Evolutionary conservation across 1,284 basidiomycete genomes (phyloP).

Genomic region (Tilletia setariae): DNA sequence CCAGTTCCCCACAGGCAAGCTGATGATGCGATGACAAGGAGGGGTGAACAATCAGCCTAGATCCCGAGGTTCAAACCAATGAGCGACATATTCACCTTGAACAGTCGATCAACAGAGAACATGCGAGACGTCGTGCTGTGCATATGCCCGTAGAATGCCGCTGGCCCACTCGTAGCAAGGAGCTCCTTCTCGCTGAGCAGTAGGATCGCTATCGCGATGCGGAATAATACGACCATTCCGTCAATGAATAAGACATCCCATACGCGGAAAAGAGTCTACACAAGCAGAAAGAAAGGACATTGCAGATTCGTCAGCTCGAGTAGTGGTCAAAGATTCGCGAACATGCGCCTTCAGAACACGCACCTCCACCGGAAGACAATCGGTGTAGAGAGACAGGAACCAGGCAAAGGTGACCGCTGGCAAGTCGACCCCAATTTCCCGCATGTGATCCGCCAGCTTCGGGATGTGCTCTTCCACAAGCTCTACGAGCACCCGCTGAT

Average conservation of each 20-base stretch:
- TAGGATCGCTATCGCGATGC: conserved; percentile 80
- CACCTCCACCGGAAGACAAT: conserved; percentile 91
- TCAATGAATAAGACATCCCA: conserved; percentile 92
- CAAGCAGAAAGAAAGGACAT: background rate
- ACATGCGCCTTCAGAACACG: conserved; percentile 32
- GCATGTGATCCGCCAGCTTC: conserved; percentile 71
- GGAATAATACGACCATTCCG: conserved; percentile 79
- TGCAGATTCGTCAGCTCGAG: conserved; percentile 68
- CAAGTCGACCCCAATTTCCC: conserved; percentile 78
- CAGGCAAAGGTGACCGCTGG: conserved; percentile 95
- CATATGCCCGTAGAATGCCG: conserved; percentile 78
- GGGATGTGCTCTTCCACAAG: conserved; percentile 77
- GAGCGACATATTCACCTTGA: conserved; percentile 59
- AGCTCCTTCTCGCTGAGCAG: conserved; percentile 78
- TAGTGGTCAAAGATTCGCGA: conserved; percentile 20
- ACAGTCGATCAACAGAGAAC: conserved; percentile 84
- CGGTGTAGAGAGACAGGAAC: conserved; percentile 94
- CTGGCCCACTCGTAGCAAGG: conserved; percentile 73
- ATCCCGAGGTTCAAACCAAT: background rate
- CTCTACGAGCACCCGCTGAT: conserved; percentile 83
- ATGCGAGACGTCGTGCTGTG: conserved; percentile 81
- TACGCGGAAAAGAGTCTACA: conserved; percentile 48
- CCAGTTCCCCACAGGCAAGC: conserved; percentile 63
- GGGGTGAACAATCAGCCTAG: background rate
- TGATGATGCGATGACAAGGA: background rate